Evolutionary conservation across 208 protist species (phyloP), one percentile per base, ranked within the genome.

Genomic region (Acanthamoeba polyphaga): DNA sequence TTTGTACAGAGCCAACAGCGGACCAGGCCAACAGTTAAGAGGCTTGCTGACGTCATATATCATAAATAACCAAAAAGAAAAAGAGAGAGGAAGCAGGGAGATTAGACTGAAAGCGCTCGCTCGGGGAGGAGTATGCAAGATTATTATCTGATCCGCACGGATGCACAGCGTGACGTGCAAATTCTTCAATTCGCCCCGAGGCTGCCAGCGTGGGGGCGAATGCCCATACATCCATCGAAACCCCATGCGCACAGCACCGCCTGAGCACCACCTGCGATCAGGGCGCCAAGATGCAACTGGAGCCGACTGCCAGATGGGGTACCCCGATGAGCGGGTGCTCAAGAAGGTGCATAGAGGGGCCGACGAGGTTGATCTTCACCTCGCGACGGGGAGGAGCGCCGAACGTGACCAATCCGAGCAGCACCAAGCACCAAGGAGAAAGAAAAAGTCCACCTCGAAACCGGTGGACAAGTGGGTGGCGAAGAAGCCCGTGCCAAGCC

Each of bases 101-200:
- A 66, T 9, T 66, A 29, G 60, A 66, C 60, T 8, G 60, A 3
- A 66, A 66, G 3, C 43, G 43, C 43, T 10, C 43, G 24, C 9
- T n/a, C n/a, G n/a, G 58, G 5, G 19, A 24, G 58, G 22, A 7
- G 58, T 66, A 19, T 12, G 15, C 53, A 58, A 58, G 53, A 58
- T 58, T 58, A 58, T 5, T 58, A 58, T 49, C 6, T 10, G 3
- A 1, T 46, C 53, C 5, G 1, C 10, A 22, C 10, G 55, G 38
- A 82, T 82, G 74, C 32, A 82, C 74, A 82, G 74, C 74, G 46
- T 53, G 74, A 82, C 74, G 46, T 82, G 74, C 74, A 82, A 82
- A 29, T 82, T 82, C 74, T 82, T 82, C 74, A 82, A 82, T 13
- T 82, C 74, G 22, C 74, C 74, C 1, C 74, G 43, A 0, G 74